Evolutionary conservation across 345 rosid genomes (phyloP), one percentile per base, ranked within the genome.

Genomic region (Eucalyptus pauciflora): DNA sequence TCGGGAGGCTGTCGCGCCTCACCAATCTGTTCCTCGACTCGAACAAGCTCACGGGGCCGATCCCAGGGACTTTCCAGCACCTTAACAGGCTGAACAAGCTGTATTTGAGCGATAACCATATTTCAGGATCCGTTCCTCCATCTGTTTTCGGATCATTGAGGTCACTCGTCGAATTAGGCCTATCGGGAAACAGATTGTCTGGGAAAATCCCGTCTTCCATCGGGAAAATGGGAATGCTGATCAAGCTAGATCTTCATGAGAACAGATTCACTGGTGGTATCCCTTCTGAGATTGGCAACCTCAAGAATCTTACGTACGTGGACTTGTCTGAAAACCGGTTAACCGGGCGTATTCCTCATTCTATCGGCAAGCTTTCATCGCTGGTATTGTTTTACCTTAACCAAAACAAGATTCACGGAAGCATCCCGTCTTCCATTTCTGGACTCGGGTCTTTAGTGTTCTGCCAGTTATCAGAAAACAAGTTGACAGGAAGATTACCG

Each of bases 311-410:
- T 18, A 90, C 60, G 29, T 89, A 91, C 71, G 93, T 95, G 51
- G 97, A 95, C 90, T 85, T 94, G 11, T 95, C 96, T 10, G 93
- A 91, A 51, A 93, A 95, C 83, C 89, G 25, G 79, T 89, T 94
- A 51, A 81, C 93, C 4, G 95, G 97, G 52, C 89, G 80, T 69
- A 90, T 95, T 79, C 95, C 97, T 6, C 16, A 46, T 37, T 91
- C 95, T 37, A 91, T 94, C 27, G 93, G 94, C 13, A 89, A 83
- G 86, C 95, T 95, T 87, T 89, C 94, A 29, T 79, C 90, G 12
- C 87, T 95, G 62, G 88, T 13, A 18, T 76, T 94, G 7, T 52
- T 93, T 7, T 94, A 93, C 90, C 93, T 94, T 80, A 90, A 95
- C 46, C 92, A 90, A 17, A 95, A 94, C 86, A 86, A 79, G 67